phyloP scores from a whole-genome alignment of 2,329 filamentous ascomycete species.

The Paramyrothecium roridum region DNA sequence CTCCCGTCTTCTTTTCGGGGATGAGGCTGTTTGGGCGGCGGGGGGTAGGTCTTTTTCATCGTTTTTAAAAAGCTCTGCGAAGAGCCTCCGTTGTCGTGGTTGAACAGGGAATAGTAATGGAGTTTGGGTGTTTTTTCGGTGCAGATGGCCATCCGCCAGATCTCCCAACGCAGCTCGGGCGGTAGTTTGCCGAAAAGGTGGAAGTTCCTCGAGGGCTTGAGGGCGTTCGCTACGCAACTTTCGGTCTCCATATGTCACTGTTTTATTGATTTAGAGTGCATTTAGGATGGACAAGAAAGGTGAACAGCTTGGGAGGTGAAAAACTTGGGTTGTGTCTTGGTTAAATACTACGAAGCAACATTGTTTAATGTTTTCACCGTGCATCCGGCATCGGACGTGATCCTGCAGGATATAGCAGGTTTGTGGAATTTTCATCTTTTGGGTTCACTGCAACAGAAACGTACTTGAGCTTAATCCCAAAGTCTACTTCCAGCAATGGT shows the following conservation, averaged over 20 bases:
- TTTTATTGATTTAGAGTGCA: not conserved
- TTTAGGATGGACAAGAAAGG: not conserved
- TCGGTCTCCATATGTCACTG: not conserved
- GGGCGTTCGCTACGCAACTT: not conserved
- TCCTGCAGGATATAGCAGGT: not conserved
- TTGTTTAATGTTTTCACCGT: not conserved
- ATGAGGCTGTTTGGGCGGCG: not conserved
- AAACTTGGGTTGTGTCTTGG: not conserved
- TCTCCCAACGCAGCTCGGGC: not conserved
- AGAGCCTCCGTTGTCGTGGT: not conserved
- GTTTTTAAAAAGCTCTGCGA: not conserved
- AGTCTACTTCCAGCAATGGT: not conserved
- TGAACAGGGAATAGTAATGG: slow-evolving; percentile 4
- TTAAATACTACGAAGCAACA: not conserved
- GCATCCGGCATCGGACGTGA: not conserved
- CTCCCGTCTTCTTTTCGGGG: not conserved
- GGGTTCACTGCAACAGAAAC: not conserved
- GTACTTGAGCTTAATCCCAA: not conserved
- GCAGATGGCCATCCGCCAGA: slow-evolving; percentile 5
- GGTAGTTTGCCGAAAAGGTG: not conserved
- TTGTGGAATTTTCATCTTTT: not conserved
- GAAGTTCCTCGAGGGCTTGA: not conserved
- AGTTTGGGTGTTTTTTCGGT: slow-evolving; percentile 1
- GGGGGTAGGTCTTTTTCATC: not conserved
- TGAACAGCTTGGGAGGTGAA: too few species aligned